Evolutionary conservation across 345 rosid genomes (phyloP), one percentile per base, ranked within the genome.

Genomic region (Balakata baccata): DNA sequence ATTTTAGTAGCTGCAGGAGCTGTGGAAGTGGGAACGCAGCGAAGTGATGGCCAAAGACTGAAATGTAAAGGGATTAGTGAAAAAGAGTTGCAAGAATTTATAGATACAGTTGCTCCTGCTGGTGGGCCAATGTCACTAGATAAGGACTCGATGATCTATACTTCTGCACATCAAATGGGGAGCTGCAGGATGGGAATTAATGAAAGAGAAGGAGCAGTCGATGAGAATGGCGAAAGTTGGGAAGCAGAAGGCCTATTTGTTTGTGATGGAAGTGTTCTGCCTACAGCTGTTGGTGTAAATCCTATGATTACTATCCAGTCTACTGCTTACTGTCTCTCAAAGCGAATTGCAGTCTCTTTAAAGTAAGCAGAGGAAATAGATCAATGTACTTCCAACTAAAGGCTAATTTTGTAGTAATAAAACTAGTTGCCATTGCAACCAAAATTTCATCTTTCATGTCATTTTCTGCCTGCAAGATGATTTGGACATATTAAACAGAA

Each of bases 291-390:
- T 41, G 94, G 94, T 11, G 89, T 89, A 2, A 87, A 87, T 58
- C 94, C 94, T 17, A 89, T 87, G 91, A 84, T 89, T 78, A 87
- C 94, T 9, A 78, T 89, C 72, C 83, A 87, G 84, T 78, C 94
- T 64, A 80, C 83, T 74, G 86, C 87, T 69, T 84, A 79, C 59
- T 84, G 86, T 69, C 73, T 86, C 52, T 77, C 89, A 63, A 69
- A 64, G 46, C 74, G 73, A 23, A 81, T 86, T 0, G 81, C 77
- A 43, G 59, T 69, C n/a, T n/a, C 23, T 29, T 34, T 70, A 25
- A 34, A 25, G 59, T 29, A 11, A 72, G 13, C 34, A 45, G 7
- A 20, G 34, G 51, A 59, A 25, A 25, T 3, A 11, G 25, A 0
- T 60, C 34, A 6, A 34, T 25, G 2, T 7, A 57, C 61, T 57